Percentiles rank a stretch among this genome's conserved stretches.
Evolutionary conservation across 352 stramenopile species (phyloP).

Genomic region (Blastocystis sp.): DNA sequence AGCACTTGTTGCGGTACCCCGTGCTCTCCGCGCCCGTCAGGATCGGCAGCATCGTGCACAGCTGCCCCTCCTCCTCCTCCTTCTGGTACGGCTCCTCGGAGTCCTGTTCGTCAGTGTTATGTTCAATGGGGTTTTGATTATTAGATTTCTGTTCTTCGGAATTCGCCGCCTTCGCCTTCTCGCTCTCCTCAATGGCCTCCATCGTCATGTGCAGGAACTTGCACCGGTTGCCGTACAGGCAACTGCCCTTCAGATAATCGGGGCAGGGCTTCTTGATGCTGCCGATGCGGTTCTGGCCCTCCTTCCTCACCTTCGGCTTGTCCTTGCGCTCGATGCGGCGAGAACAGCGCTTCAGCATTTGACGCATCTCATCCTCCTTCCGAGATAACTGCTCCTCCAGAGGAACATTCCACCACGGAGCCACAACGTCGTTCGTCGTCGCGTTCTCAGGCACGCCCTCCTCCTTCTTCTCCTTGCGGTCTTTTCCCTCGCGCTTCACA

Average conservation of each 20-base stretch:
- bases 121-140: background rate
- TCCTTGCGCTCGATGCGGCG: constrained; percentile 81
- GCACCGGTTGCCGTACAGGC: constrained; percentile 57
- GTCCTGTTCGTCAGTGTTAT: background rate
- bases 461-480: background rate
- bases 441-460: constrained; percentile 7
- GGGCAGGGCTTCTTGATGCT: constrained; percentile 75
- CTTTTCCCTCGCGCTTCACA: background rate
- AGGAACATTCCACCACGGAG: constrained; percentile 78
- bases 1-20: constrained; percentile 65
- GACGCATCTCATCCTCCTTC: constrained; percentile 85
- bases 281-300: constrained; percentile 75
- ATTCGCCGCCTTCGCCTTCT: background rate
- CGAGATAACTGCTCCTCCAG: constrained; percentile 81
- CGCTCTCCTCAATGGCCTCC: constrained; percentile 29
- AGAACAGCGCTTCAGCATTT: constrained; percentile 82
- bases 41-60: constrained; percentile 60
- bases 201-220: constrained; percentile 60
- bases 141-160: background rate
- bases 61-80: constrained; percentile 40
- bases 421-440: constrained; percentile 77
- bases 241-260: constrained; percentile 51
- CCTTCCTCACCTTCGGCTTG: constrained; percentile 79
- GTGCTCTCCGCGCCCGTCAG: background rate
- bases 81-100: background rate